phyloP scores from a whole-genome alignment of 805 yeast genomes.

The Debaryomyces castellii region DNA sequence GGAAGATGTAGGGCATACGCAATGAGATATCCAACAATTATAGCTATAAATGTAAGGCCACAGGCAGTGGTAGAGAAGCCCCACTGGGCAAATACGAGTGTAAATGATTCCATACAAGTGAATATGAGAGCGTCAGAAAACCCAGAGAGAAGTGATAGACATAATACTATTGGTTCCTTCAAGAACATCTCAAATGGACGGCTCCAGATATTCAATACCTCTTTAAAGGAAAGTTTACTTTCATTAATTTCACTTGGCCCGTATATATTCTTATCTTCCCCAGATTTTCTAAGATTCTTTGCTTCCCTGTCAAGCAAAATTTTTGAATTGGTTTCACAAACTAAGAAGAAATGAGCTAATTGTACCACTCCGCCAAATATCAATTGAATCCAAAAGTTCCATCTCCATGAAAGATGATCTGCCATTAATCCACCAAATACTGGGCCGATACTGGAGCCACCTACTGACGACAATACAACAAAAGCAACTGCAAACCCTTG shows the following conservation, averaged over 20 bases:
- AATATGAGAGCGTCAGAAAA: slow-evolving; percentile 42
- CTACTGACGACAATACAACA: slow-evolving; percentile 31
- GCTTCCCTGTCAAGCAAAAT: slow-evolving; percentile 37
- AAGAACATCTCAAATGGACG: slow-evolving; percentile 29
- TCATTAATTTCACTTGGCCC: slow-evolving; percentile 33
- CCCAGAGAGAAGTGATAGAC: slow-evolving; percentile 27
- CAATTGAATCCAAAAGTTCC: slow-evolving; percentile 34
- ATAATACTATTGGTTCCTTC: slow-evolving; percentile 27
- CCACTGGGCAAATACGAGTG: slow-evolving; percentile 29
- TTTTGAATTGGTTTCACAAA: slow-evolving; percentile 33
- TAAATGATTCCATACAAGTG: slow-evolving; percentile 37
- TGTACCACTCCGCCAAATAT: slow-evolving; percentile 36
- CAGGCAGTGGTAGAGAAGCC: slow-evolving; percentile 23
- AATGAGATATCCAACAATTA: slow-evolving; percentile 33
- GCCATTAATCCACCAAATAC: slow-evolving; percentile 25
- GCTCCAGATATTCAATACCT: slow-evolving; percentile 29
- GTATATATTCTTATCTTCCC: slow-evolving; percentile 29
- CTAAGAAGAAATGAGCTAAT: slow-evolving; percentile 31
- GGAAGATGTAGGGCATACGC: slow-evolving; percentile 29
- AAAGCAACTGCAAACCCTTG: slow-evolving; percentile 34
- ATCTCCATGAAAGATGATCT: slow-evolving; percentile 16
- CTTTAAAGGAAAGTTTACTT: slow-evolving; percentile 17
- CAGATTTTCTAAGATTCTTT: slow-evolving; percentile 30
- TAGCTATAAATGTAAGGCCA: slow-evolving; percentile 33
- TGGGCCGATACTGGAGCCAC: slow-evolving; percentile 30